Evolutionary conservation across 495 filamentous ascomycete species (phyloP).

Genomic region (Penicillium subrubescens): DNA sequence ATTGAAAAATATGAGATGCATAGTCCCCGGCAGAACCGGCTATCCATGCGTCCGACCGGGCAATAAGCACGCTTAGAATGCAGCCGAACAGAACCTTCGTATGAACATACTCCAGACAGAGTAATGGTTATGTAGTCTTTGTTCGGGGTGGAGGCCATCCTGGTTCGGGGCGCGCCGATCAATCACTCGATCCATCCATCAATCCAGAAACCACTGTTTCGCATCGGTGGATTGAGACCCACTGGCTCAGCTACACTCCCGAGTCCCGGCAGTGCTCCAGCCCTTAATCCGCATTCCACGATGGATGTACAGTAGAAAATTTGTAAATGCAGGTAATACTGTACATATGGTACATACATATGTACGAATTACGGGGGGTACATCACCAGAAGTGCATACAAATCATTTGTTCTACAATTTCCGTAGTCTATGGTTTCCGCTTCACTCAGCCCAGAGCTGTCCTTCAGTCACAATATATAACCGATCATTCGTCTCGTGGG

Average conservation of each 20-base stretch:
- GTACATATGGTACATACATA: too few relatives aligned
- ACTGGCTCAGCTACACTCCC: constrained; percentile 20
- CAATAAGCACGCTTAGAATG: neutral
- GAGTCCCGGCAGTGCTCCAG: neutral
- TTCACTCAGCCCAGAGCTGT: too few relatives aligned
- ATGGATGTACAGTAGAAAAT: neutral
- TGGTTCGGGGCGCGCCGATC: constrained; percentile 15
- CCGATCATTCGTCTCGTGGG: too few relatives aligned
- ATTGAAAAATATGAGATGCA: neutral
- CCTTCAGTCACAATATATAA: too few relatives aligned
- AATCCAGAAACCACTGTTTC: constrained; percentile 20
- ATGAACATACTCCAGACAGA: neutral
- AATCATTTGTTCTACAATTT: neutral
- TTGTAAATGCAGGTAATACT: constrained; percentile 13
- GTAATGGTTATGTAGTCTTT: neutral
- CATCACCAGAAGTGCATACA: neutral
- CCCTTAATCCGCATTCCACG: neutral
- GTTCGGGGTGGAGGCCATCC: constrained; percentile 7
- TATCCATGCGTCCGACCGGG: neutral
- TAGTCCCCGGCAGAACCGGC: neutral
- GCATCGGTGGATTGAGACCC: constrained; percentile 23
- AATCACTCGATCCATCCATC: constrained; percentile 14
- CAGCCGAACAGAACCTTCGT: too few relatives aligned
- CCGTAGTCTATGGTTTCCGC: too few relatives aligned
- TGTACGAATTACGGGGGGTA: constrained; percentile 15